phyloP scores from a whole-genome alignment of 768 basidiomycete genomes.

The Podaxis sp. region DNA sequence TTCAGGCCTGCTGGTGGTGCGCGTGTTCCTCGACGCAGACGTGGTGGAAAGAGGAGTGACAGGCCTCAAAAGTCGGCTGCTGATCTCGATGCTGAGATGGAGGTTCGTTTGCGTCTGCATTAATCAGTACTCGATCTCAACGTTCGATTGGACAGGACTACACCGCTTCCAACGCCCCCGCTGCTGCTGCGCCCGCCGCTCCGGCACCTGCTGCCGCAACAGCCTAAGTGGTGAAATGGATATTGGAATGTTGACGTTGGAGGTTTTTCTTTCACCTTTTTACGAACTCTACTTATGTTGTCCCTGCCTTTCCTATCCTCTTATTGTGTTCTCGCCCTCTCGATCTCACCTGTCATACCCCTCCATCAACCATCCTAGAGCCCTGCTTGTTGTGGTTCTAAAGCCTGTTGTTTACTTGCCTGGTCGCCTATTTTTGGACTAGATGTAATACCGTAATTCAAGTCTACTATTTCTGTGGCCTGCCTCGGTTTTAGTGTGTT shows the following conservation, averaged over 20 bases:
- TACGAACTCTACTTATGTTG: not conserved
- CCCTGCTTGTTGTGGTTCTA: slow-evolving; percentile 1
- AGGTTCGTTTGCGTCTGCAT: slow-evolving; percentile 47
- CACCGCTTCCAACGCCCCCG: slow-evolving; percentile 10
- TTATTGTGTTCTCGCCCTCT: not conserved
- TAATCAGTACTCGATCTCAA: not conserved
- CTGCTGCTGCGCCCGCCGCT: slow-evolving; percentile 2
- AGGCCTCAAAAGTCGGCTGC: slow-evolving; percentile 80
- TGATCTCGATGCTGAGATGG: slow-evolving; percentile 98
- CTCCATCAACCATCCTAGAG: not conserved
- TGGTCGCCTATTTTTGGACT: slow-evolving; percentile 5
- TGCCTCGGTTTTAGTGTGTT: too few relatives aligned
- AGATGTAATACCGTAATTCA: slow-evolving; percentile 16
- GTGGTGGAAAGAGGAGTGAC: slow-evolving; percentile 51
- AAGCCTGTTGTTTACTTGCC: not conserved
- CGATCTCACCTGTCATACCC: not conserved
- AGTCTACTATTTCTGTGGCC: not conserved
- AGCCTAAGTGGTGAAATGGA: not conserved
- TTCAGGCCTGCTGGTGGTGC: slow-evolving; percentile 24
- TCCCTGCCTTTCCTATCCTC: not conserved
- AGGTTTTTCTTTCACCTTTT: not conserved
- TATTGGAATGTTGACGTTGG: not conserved
- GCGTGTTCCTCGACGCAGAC: slow-evolving; percentile 47
- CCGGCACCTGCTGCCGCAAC: slow-evolving; percentile 1
- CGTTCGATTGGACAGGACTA: not conserved